Conservation (phyloP, 495 filamentous ascomycete species). For the Tricharina praecox region DNA sequence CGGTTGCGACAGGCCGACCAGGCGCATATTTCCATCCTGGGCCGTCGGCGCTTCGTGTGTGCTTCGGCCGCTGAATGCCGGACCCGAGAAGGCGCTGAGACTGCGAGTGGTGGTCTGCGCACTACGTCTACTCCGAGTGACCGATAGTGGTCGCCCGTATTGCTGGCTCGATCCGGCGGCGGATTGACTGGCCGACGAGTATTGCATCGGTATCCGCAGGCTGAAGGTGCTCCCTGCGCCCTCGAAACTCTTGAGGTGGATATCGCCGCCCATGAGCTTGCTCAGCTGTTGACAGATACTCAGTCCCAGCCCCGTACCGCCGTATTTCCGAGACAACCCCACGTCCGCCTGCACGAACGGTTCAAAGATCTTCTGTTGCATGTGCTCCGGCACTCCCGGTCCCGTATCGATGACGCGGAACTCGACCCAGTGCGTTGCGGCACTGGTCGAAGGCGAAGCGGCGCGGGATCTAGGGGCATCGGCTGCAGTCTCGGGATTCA, state of each 20-base stretch:
- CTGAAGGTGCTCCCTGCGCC: slow-evolving; percentile 66
- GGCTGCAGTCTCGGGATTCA: background rate
- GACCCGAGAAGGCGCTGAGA: background rate
- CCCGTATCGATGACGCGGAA: slow-evolving; percentile 10
- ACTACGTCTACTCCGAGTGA: background rate
- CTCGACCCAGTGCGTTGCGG: slow-evolving; percentile 1
- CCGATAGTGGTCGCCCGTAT: background rate
- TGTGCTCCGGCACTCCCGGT: slow-evolving; percentile 2
- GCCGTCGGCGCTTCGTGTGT: background rate
- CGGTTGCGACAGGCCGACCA: slow-evolving; percentile 26
- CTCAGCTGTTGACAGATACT: slow-evolving; percentile 39
- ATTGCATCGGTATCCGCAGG: slow-evolving; percentile 65
- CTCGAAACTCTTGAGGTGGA: slow-evolving; percentile 53
- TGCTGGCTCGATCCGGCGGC: background rate
- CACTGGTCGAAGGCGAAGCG: background rate
- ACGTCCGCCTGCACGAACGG: slow-evolving; percentile 8
- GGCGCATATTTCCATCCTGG: slow-evolving; percentile 26
- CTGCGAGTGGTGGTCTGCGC: background rate
- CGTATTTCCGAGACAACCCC: slow-evolving; percentile 45
- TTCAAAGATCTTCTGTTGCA: slow-evolving; percentile 8
- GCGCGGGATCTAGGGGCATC: background rate
- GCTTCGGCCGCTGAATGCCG: background rate
- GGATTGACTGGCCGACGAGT: background rate
- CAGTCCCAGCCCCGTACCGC: slow-evolving; percentile 8
- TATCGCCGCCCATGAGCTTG: slow-evolving; percentile 62